These are phyloP conservation scores for Diaporthe batatas DNA, from an alignment of 2,329 filamentous ascomycete species.

Conservation along the genomic window DNA sequence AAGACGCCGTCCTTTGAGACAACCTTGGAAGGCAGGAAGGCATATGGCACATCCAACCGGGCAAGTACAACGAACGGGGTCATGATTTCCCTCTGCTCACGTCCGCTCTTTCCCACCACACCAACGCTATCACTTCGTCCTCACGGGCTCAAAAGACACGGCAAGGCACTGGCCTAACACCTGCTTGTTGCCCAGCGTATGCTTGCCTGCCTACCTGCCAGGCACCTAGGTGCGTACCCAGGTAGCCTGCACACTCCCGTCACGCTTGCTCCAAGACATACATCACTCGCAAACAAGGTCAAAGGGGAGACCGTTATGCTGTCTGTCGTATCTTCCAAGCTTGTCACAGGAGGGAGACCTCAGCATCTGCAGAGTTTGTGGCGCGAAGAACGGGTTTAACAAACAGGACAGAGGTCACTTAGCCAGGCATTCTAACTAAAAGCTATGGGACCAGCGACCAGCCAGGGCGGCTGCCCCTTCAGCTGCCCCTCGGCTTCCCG, in stretches of 20 bases:
- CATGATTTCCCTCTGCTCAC: not conserved
- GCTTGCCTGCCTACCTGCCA: not conserved
- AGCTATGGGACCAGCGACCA: not conserved
- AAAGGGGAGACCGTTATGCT: not conserved
- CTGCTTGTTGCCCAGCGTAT: not conserved
- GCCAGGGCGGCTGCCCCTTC: too few species aligned
- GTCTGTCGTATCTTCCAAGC: not conserved
- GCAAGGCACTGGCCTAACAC: not conserved
- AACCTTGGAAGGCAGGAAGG: not conserved
- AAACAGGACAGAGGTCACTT: not conserved
- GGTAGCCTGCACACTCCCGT: constrained; percentile 14
- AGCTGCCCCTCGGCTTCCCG: not conserved
- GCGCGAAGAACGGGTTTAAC: not conserved
- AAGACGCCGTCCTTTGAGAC: not conserved
- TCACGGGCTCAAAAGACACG: not conserved
- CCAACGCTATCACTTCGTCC: not conserved
- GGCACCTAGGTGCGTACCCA: too few species aligned
- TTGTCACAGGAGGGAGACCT: not conserved
- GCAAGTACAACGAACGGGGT: not conserved
- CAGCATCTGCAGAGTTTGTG: not conserved
- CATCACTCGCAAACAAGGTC: constrained; percentile 2
- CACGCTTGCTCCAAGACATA: not conserved
- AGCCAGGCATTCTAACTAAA: not conserved
- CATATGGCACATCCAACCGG: not conserved
- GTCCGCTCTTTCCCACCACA: not conserved